Percentiles rank a stretch among this genome's conserved stretches.
Conservation (phyloP, 2,329 filamentous ascomycete genomes). For the Colletotrichum liriopes region DNA sequence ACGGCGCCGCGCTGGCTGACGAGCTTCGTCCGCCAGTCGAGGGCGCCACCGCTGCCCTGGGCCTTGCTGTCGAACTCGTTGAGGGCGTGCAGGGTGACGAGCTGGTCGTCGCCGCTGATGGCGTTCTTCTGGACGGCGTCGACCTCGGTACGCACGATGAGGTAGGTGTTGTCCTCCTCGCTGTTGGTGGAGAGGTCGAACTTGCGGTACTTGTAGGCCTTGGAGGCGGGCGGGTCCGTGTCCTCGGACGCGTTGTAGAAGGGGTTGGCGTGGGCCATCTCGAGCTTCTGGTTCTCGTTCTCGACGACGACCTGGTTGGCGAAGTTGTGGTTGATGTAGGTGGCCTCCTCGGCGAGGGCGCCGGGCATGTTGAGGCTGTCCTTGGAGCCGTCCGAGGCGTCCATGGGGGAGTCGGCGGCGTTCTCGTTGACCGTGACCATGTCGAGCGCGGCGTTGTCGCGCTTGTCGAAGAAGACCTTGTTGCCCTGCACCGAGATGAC, state of each 20-base stretch:
- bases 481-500: conserved; percentile 93
- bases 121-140: conserved; percentile 97
- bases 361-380: conserved; percentile 95
- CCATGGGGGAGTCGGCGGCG: conserved; percentile 92
- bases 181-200: conserved; percentile 97
- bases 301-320: conserved; percentile 95
- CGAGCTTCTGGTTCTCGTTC: conserved; percentile 81
- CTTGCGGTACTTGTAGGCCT: conserved; percentile 97
- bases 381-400: conserved; percentile 92
- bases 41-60: conserved; percentile 91
- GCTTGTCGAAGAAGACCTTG: conserved; percentile 99
- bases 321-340: conserved; percentile 99
- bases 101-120: conserved; percentile 92
- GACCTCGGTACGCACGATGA: conserved; percentile 94
- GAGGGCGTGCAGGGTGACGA: conserved; percentile 92
- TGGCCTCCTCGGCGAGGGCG: conserved; percentile 95
- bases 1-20: conserved; percentile 96
- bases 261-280: conserved; percentile 91
- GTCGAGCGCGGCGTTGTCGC: conserved; percentile 93
- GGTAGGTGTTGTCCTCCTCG: conserved; percentile 87
- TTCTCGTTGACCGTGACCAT: conserved; percentile 99
- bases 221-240: conserved; percentile 93
- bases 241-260: conserved; percentile 97
- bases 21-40: conserved; percentile 98
- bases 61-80: conserved; percentile 99